These are phyloP conservation scores for Neofusicoccum umdonicola DNA, from an alignment of 2,329 filamentous ascomycete genomes.

Conservation along the genomic window DNA sequence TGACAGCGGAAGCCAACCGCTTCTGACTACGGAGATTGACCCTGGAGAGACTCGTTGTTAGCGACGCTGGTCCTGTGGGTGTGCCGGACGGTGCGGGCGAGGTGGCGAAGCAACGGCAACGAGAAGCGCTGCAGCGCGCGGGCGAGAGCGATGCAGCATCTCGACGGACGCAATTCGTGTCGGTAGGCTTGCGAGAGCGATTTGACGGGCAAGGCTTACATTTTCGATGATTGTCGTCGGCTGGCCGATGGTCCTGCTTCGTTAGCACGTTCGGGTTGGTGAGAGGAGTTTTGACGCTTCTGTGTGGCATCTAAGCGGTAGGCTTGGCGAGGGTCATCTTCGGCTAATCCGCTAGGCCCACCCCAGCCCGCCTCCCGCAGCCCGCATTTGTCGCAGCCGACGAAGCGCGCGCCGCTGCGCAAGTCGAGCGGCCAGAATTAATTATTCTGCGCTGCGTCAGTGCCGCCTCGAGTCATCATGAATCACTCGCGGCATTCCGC, in stretches of 20 bases:
- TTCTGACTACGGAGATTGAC: conserved; percentile 99
- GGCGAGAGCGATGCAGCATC: not conserved
- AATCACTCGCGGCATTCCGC: not conserved
- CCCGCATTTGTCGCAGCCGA: not conserved
- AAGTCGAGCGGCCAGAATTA: not conserved
- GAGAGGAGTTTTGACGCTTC: conserved; percentile 15
- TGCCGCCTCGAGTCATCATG: not conserved
- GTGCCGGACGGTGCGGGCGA: conserved; percentile 25
- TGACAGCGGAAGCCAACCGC: conserved; percentile 97
- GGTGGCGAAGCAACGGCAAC: conserved; percentile 23
- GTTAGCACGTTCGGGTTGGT: conserved; percentile 13
- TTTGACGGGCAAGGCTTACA: conserved; percentile 35
- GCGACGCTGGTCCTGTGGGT: conserved; percentile 25
- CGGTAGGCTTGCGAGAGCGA: conserved; percentile 20
- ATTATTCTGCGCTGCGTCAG: not conserved
- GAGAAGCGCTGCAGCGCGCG: conserved; percentile 4
- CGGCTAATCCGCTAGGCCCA: not conserved
- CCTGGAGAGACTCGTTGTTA: conserved; percentile 56
- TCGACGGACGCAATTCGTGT: not conserved
- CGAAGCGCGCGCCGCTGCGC: too few relatives aligned
- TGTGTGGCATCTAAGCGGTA: not conserved
- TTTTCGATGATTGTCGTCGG: conserved; percentile 42
- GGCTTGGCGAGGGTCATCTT: not conserved
- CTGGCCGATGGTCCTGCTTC: conserved; percentile 26
- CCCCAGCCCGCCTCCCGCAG: not conserved